Base-by-base conservation (phyloP, 2,329 filamentous ascomycete genomes). In the Chaetomiaceae sp. region DNA sequence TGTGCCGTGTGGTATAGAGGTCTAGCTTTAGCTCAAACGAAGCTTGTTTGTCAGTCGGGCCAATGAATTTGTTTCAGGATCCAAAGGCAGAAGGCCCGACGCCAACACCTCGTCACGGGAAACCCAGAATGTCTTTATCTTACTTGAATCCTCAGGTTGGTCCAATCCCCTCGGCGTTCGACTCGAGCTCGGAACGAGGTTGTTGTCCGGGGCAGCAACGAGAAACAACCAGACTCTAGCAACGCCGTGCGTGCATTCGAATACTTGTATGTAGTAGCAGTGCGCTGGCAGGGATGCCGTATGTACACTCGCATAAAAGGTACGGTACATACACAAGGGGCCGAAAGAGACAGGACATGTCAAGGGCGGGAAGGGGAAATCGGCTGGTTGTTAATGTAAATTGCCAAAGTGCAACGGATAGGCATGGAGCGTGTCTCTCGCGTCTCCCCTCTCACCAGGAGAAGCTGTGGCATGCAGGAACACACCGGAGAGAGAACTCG, bases 381-480 rank as follows among this genome's bases (percentile, higher is more conserved):
- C 29, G n/a, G 6, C 6, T n/a, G 5, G n/a, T 32, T 6, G 22
- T 24, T 32, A 32, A n/a, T 32, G 29, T 32, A 32, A n/a, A n/a
- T n/a, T n/a, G n/a, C n/a, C n/a, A n/a, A n/a, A n/a, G n/a, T n/a
- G n/a, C n/a, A n/a, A n/a, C n/a, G n/a, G n/a, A n/a, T n/a, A n/a
- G 14, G 29, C 29, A 32, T 4, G 7, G 12, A n/a, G 14, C 29
- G 3, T n/a, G 29, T n/a, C 9, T 14, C 29, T 6, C 29, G 17
- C 22, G 36, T 9, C 36, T 3, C n/a, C 22, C n/a, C n/a, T 26
- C 14, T 38, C 36, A 26, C 36, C 6, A 40, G 4, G 14, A 15
- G 18, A 40, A 20, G 6, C 5, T 15, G 11, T 45, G 29, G 38
- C 20, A 50, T 50, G 40, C 19, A 50, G 32, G 33, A 29, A 38